Percentiles rank a stretch among this genome's conserved stretches.
Conservation (phyloP, 306 rosid genomes). For the Malus orientalis region DNA sequence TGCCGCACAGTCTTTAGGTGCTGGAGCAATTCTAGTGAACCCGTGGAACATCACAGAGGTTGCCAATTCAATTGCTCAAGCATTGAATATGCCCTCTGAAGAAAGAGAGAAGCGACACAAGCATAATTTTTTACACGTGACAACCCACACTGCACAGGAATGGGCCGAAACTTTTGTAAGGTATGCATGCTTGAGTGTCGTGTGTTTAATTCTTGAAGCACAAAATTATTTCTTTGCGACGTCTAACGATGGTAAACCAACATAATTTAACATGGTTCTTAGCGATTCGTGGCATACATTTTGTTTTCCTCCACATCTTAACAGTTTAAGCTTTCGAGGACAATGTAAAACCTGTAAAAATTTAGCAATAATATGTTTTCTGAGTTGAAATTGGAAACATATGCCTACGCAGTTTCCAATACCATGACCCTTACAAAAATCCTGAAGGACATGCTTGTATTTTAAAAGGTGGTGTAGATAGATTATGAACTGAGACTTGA, state of each 20-base stretch:
- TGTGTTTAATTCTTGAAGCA: background rate
- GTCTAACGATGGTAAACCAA: background rate
- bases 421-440: background rate
- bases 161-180: constrained; percentile 98
- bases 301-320: background rate
- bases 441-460: too few relatives aligned
- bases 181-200: constrained; percentile 24
- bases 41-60: constrained; percentile 95
- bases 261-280: background rate
- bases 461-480: background rate
- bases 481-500: constrained; percentile 12
- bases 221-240: background rate
- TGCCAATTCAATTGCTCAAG: constrained; percentile 63
- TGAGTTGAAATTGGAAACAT: background rate
- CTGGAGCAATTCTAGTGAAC: constrained; percentile 88
- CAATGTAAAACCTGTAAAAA: background rate
- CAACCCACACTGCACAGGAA: constrained; percentile 90
- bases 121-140: constrained; percentile 75
- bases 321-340: background rate
- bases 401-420: background rate
- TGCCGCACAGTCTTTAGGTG: constrained; percentile 97
- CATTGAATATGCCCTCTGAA: constrained; percentile 59
- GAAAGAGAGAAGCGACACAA: constrained; percentile 79
- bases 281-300: background rate
- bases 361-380: background rate